Base-by-base conservation (phyloP, 768 basidiomycete species). In the Kwoniella bestiolae region DNA sequence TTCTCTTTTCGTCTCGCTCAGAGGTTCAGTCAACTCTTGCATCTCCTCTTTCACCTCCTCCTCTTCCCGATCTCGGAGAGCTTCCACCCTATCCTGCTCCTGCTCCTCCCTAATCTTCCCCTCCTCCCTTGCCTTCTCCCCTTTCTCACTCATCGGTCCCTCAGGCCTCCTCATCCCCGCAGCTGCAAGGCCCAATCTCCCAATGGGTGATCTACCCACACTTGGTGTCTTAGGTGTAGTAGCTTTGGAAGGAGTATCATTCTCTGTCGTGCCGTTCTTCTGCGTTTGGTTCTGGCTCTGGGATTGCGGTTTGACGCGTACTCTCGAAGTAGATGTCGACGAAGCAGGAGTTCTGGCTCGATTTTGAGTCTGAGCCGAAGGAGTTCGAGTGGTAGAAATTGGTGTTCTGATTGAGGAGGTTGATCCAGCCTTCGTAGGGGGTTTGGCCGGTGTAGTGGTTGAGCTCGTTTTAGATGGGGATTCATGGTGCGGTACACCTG, bases 131-230 rank as follows among this genome's bases (percentile, higher is more conserved):
- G 26, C 32, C 26, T 64, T 45, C 3, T 51, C 2, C 12, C 31
- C 32, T 3, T 35, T 2, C 7, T 47, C 55, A 25, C 6, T 56
- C 23, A 25, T 21, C 28, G 46, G 58, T 21, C 46, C 46, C 29
- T 47, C 46, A 12, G 58, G 58, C 7, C 51, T 26, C 44, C 57
- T 49, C 35, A 47, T 29, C 44, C 44, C 44, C 7, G 63, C 63
- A 18, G 63, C 73, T 11, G 73, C 67, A 7, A 74, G 56, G 8
- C 73, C 73, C 26, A 74, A 64, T 26, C 73, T 56, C 3, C 73
- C 73, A 12, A 74, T 74, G 2, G 70, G 69, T 1, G 57, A 64
- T 21, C 26, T 58, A 3, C 72, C 72, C 6, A 74, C 72, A 12
- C 65, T 58, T 25, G 52, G 66, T 14, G 58, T 70, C 29, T 51